Evolutionary conservation across 2,329 filamentous ascomycete genomes (phyloP).

Genomic region (Penicillium occitanis): DNA sequence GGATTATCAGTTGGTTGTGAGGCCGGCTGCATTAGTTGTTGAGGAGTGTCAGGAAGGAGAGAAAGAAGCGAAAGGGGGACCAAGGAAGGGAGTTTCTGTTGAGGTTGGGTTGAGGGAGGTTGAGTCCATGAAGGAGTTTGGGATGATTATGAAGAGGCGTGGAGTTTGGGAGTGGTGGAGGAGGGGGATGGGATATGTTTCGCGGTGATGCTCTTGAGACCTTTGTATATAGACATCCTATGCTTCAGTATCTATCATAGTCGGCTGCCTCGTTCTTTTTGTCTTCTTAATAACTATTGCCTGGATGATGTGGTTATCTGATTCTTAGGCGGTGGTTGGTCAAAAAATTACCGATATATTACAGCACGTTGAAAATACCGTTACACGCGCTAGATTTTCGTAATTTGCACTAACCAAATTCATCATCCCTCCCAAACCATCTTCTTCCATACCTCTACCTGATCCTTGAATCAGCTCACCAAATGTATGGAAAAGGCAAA

Average conservation of each 20-base stretch:
- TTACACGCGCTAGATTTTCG: background rate
- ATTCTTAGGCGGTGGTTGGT: background rate
- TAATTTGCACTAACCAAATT: slow-evolving; percentile 11
- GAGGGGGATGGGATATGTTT: slow-evolving; percentile 59
- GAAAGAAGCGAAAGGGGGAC: slow-evolving; percentile 24
- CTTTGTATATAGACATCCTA: background rate
- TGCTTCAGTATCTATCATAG: background rate
- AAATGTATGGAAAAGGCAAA: background rate
- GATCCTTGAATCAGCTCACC: background rate
- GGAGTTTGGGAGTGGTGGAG: slow-evolving; percentile 67
- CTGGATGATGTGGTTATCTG: background rate
- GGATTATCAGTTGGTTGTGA: slow-evolving; percentile 64
- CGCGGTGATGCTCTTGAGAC: background rate
- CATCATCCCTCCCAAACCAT: slow-evolving; percentile 14
- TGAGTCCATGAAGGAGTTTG: slow-evolving; percentile 65
- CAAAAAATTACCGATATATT: background rate
- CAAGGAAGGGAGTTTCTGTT: slow-evolving; percentile 2
- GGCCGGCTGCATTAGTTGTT: slow-evolving; percentile 39
- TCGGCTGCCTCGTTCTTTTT: too few species aligned
- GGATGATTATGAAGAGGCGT: slow-evolving; percentile 58
- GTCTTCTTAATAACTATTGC: too few species aligned
- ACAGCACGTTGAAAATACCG: background rate
- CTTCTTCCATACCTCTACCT: slow-evolving; percentile 1
- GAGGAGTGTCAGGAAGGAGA: slow-evolving; percentile 30
- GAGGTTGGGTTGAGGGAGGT: slow-evolving; percentile 55